Evolutionary conservation across 140 eudicot genomes (phyloP).

Genomic region (Stevia rebaudiana): DNA sequence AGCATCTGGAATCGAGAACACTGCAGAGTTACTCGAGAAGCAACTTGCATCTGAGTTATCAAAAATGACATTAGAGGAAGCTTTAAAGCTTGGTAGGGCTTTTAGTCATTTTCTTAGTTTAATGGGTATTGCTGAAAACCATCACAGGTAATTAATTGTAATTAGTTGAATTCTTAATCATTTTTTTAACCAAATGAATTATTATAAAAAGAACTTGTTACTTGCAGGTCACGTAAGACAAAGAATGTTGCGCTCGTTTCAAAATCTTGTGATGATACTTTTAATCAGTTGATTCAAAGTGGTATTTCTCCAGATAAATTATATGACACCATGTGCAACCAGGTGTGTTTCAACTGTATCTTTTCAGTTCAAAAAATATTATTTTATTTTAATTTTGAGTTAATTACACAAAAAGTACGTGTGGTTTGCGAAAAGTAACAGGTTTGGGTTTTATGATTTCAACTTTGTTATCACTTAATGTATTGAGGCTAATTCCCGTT

Average conservation of each 20-base stretch:
- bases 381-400: too few relatives aligned
- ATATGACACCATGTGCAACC: conserved; percentile 72
- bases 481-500: too few relatives aligned
- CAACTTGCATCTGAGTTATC: conserved; percentile 67
- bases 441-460: too few relatives aligned
- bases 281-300: conserved; percentile 69
- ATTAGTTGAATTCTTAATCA: neutral
- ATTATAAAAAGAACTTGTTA: neutral
- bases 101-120: conserved; percentile 74
- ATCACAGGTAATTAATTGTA: conserved; percentile 51
- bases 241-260: conserved; percentile 49
- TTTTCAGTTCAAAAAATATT: neutral
- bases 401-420: too few relatives aligned
- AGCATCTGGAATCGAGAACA: conserved; percentile 63
- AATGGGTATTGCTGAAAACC: conserved; percentile 87
- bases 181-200: neutral
- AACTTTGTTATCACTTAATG: too few relatives aligned
- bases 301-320: conserved; percentile 80
- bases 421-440: too few relatives aligned
- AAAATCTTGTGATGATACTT: conserved; percentile 91
- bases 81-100: conserved; percentile 63
- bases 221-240: conserved; percentile 60
- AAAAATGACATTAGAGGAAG: conserved; percentile 71
- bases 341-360: conserved; percentile 35
- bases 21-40: conserved; percentile 79